Base-by-base conservation (phyloP, 768 basidiomycete species). In the Lepiota subincarnata region DNA sequence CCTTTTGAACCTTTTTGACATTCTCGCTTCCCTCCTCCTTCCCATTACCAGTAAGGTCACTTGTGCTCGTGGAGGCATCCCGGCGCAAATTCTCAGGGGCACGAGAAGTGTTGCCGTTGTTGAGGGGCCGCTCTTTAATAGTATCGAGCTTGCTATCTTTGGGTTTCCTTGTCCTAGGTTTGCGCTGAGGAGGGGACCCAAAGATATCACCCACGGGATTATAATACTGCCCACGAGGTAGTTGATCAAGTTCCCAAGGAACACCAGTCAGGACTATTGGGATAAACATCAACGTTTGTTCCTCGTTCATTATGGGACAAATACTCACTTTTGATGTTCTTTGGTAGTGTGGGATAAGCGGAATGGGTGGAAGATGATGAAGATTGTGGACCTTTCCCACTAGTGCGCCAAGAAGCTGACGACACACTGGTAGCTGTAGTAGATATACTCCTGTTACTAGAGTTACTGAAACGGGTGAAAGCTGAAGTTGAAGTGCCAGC, bases 391-490 rank as follows among this genome's bases (percentile, higher is more conserved):
- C 69, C 64, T 58, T 75, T 74, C 58, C 67, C 65, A 58, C 74
- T 77, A 16, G 78, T 79, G 62, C 87, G 81, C 86, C 89, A 89
- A 67, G 86, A 89, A 44, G 77, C 72, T 19, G 81, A 79, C 28
- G 87, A 89, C 5, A 89, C 80, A 59, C 87, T 89, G 13, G 91
- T 93, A 40, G 89, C 90, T 52, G 81, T 81, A 4, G 91, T 92
- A 18, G 87, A 87, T 38, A 91, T 75, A 58, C 88, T 90, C 51
- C 87, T 76, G 53, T 76, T 62, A 65, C 87, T 86, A 38, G 81
- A 79, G 62, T 87, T 87, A 70, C 88, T 91, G 71, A 87, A 90
- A 55, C 85, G 74, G 19, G 90, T 91, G 62, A 91, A 92, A 31
- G 83, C 83, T 18, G 81, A 84, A 19, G 82, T 78, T 7, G 84